Evolutionary conservation across 2,329 filamentous ascomycete genomes (phyloP), one percentile per base, ranked within the genome.

Genomic region (Didymellaceae sp.): DNA sequence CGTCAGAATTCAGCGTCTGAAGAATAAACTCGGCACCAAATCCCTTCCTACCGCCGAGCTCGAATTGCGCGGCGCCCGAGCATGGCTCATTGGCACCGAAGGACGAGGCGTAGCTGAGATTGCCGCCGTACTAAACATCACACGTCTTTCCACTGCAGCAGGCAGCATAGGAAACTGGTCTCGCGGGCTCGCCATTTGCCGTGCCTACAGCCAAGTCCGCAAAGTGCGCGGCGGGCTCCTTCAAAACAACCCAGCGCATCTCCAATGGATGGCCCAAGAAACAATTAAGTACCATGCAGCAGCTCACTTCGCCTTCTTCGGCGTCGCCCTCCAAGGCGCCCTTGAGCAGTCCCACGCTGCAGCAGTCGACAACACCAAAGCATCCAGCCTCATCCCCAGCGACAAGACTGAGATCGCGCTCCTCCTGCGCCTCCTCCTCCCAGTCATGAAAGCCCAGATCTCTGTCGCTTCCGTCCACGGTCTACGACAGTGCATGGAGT

Each of bases 31-130:
- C 3, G 88, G 88, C 20, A 91, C 87, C 0, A 82, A 82, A 37
- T 78, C 85, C 0, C 75, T 91, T 0, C 87, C 88, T 0, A 91
- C 88, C 0, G 88, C 87, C 0, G 88, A 91, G 67, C 78, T 91
- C 0, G 86, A 87, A 52, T 77, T 76, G 28, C 64, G 44, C 53
- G 64, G 64, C 25, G 64, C 66, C 8, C 67, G 72, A 25, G 74
- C 61, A 67, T 43, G 86, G 78, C 77, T 90, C 5, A 73, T 92
- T 21, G 89, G 89, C 5, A 73, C 80, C 3, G 80, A 88, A 55
- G 87, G 88, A 1, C 74, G 82, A 31, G 89, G 88, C 1, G 80
- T 89, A 22, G 81, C 83, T 18, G 86, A 89, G 59, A 88, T 91
- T 51, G 79, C 82, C 30, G 84, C 83, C 1, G 76, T 92, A 11